A percentile compares a stretch with the other conserved stretches of the same genome.
Evolutionary conservation across 176 grass and related monocot species (phyloP).

Genomic region (Oryza coarctata): DNA sequence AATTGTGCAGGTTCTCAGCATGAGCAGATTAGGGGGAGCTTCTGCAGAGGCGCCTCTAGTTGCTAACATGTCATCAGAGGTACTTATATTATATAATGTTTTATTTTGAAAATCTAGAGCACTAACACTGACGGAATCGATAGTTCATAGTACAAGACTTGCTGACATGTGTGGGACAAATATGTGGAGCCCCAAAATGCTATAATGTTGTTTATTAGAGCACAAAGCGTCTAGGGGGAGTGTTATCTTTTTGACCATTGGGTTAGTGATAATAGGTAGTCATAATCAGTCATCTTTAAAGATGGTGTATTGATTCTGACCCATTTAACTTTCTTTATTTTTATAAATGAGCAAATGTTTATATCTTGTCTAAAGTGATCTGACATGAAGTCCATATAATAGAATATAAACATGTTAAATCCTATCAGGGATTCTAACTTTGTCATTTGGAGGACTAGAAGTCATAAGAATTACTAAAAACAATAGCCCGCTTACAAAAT

Average conservation of each 20-base stretch:
- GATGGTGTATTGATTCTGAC: constrained; percentile 29
- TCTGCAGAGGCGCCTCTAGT: constrained; percentile 66
- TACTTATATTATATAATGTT: constrained; percentile 43
- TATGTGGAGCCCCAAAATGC: constrained; percentile 24
- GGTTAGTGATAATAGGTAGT: constrained; percentile 24
- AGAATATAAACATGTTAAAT: constrained; percentile 12
- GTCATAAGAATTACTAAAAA: constrained; percentile 22
- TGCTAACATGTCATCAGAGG: constrained; percentile 72
- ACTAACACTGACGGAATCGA: background rate
- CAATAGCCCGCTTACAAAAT: constrained; percentile 26
- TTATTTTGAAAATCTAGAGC: constrained; percentile 14
- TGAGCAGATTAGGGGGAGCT: constrained; percentile 90
- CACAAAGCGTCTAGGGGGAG: constrained; percentile 18
- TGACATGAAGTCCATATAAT: constrained; percentile 17
- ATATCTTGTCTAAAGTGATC: constrained; percentile 32
- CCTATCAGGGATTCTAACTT: constrained; percentile 1
- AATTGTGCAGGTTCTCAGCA: constrained; percentile 75
- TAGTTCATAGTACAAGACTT: background rate
- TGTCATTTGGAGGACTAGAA: constrained; percentile 11
- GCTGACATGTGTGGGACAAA: constrained; percentile 22
- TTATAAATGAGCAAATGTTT: constrained; percentile 27
- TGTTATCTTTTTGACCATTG: constrained; percentile 34
- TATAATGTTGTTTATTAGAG: constrained; percentile 14
- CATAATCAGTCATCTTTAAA: constrained; percentile 43
- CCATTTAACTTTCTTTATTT: constrained; percentile 29